Evolutionary conservation across 1,284 basidiomycete species (phyloP).

Genomic region (Apiotrichum mycotoxinovorans): DNA sequence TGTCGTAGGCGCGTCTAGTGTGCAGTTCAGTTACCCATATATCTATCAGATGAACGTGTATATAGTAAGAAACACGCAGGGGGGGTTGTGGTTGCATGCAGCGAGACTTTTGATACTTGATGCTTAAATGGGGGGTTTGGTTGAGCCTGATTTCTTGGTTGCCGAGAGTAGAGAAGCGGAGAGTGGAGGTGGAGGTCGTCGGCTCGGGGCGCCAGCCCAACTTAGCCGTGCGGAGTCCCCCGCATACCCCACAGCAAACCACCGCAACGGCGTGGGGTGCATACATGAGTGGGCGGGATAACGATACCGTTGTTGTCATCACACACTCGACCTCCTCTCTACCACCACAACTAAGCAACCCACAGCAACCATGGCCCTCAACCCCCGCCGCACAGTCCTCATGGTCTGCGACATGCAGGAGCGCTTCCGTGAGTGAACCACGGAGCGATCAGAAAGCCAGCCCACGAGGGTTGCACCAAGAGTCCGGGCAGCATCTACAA

Average conservation of each 20-base stretch:
- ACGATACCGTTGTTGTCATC: neutral
- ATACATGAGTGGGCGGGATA: too few relatives aligned
- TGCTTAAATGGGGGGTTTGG: too few relatives aligned
- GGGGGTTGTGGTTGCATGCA: too few relatives aligned
- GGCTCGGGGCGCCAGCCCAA: too few relatives aligned
- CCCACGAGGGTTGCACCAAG: too few relatives aligned
- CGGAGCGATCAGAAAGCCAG: neutral
- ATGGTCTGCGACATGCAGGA: slow-evolving; percentile 76
- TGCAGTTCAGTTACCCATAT: neutral
- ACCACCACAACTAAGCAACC: neutral
- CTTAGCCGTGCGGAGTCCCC: too few relatives aligned
- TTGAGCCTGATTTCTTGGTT: too few relatives aligned
- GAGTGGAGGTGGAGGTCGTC: neutral
- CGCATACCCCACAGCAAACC: too few relatives aligned
- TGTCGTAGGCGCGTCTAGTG: neutral
- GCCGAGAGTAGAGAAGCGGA: neutral
- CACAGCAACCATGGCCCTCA: slow-evolving; percentile 17
- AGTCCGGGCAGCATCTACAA: too few relatives aligned
- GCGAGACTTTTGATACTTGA: too few relatives aligned
- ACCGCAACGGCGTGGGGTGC: too few relatives aligned
- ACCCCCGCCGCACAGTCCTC: slow-evolving; percentile 57
- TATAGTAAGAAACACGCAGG: neutral
- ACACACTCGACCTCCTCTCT: neutral
- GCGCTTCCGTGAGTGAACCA: slow-evolving; percentile 61
- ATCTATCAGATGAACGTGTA: neutral